Conservation (phyloP, 306 rosid genomes). For the Dicorynia guianensis region DNA sequence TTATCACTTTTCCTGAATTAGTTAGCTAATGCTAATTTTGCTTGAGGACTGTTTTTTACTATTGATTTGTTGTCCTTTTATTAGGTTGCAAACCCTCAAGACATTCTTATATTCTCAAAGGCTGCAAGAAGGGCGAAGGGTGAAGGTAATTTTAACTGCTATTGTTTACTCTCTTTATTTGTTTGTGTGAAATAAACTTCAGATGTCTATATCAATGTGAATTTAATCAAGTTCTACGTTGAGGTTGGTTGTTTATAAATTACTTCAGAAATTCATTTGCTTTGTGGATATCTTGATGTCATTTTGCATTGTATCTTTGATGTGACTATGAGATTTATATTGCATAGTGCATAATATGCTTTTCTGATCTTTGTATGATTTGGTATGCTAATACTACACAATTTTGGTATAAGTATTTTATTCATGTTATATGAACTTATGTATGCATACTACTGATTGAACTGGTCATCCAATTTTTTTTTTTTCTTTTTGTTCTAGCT, state of each 20-base stretch:
- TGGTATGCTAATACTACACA: background rate
- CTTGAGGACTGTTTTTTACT: conserved; percentile 37
- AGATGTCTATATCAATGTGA: background rate
- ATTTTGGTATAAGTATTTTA: background rate
- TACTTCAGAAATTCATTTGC: background rate
- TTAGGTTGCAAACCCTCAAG: conserved; percentile 99
- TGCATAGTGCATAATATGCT: background rate
- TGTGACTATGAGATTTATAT: background rate
- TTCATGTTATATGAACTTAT: background rate
- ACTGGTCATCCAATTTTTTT: background rate
- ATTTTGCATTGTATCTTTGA: background rate
- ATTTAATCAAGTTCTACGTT: background rate
- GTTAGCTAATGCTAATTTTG: conserved; percentile 40
- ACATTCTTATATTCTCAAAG: conserved; percentile 96
- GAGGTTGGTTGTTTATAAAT: background rate
- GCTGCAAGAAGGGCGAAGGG: conserved; percentile 71
- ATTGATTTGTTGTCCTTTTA: conserved; percentile 36
- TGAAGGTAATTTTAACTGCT: conserved; percentile 62
- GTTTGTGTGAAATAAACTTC: conserved; percentile 26
- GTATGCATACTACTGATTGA: background rate
- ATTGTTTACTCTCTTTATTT: conserved; percentile 30
- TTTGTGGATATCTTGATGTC: background rate
- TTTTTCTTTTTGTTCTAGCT: background rate
- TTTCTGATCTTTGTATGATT: background rate
- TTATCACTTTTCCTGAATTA: conserved; percentile 41